Evolutionary conservation across 208 protist genomes (phyloP), one percentile per base, ranked within the genome.

Genomic region (Lotmaria passim): DNA sequence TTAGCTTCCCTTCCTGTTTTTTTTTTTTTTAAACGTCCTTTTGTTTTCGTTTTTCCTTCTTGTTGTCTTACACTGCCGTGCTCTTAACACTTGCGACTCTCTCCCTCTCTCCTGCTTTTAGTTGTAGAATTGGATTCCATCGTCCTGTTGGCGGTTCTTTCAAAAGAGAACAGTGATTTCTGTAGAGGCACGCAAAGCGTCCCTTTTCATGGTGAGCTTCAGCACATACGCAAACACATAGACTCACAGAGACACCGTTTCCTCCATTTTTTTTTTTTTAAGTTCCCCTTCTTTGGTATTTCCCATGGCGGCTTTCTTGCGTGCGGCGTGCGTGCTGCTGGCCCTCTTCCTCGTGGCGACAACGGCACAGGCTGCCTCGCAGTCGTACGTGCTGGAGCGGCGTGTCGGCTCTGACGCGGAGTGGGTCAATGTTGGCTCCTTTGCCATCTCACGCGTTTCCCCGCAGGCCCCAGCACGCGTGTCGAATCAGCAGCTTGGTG

Each of bases 371-470:
- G 85, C 81, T 19, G 75, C 64, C 31, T 81, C 81, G 47, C 81
- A 86, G 78, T 72, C 78, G 24, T 96, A 91, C 69, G 62, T 69
- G 43, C 62, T 96, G 23, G 82, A 96, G 74, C 85, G 88, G 4
- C 82, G 88, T 50, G 48, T 91, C 39, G 91, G 86, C 21, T 68
- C 30, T 2, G 51, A 36, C 1, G 81, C 73, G 4, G 67, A 70
- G n/a, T 96, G 91, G 89, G 48, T 51, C 4, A 34, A 17, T 11
- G 62, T 94, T 24, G 76, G 73, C n/a, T 73, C 72, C 39, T 86
- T 96, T 41, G 72, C 76, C 15, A 70, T 96, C 12, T 79, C 76
- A 8, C 87, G 85, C 39, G 51, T 74, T 43, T 77, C 81, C 21
- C 41, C 79, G 23, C 78, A 83, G 57, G 66, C 79, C 11, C 72